Percentiles rank a stretch among this genome's conserved stretches.
Conservation (phyloP, 768 basidiomycete genomes). For the Hypholoma sublateritium region DNA sequence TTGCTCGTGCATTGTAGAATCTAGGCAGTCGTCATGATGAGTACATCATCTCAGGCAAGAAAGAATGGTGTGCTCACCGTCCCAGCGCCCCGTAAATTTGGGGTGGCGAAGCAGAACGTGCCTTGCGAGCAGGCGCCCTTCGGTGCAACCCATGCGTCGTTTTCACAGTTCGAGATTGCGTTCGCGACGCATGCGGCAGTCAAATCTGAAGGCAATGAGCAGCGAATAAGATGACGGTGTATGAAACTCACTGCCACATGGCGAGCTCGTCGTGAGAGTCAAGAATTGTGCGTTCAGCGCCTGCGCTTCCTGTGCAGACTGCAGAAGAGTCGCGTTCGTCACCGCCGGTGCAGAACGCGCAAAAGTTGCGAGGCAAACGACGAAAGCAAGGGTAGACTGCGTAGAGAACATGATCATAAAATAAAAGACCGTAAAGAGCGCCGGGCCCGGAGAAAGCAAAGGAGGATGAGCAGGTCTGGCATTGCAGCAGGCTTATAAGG, state of each 20-base stretch:
- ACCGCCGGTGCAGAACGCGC: constrained; percentile 31
- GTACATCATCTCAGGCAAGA: background rate
- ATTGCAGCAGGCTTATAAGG: background rate
- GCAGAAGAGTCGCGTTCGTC: constrained; percentile 42
- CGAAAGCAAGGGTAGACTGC: constrained; percentile 20
- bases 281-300: constrained; percentile 47
- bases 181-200: constrained; percentile 43
- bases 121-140: constrained; percentile 32
- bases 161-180: constrained; percentile 39
- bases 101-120: constrained; percentile 53
- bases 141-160: constrained; percentile 38
- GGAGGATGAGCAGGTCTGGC: background rate
- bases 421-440: constrained; percentile 21
- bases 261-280: constrained; percentile 25
- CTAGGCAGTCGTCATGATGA: constrained; percentile 23
- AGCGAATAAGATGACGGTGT: background rate
- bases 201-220: constrained; percentile 27
- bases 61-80: constrained; percentile 35
- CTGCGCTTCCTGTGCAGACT: constrained; percentile 53
- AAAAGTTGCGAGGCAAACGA: constrained; percentile 20
- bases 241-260: constrained; percentile 42
- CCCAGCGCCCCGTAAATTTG: constrained; percentile 40
- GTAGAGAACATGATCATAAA: constrained; percentile 17
- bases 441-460: constrained; percentile 32
- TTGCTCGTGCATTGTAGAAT: constrained; percentile 52